A percentile compares a stretch with the other conserved stretches of the same genome.
Conservation (phyloP, 495 filamentous ascomycete genomes). For the Penicillium longicatenatum region DNA sequence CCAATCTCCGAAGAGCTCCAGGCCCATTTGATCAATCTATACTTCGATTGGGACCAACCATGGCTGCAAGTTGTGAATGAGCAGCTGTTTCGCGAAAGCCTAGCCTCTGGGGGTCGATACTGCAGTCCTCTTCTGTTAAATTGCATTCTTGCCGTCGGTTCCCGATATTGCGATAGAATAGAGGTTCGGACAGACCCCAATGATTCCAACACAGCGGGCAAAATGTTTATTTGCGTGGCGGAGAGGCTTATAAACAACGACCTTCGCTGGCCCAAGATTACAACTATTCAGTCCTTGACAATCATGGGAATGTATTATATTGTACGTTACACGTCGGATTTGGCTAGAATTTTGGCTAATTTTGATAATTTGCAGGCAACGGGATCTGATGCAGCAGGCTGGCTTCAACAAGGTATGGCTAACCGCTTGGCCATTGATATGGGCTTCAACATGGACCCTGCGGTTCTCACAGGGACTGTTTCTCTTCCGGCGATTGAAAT, state of each 20-base stretch:
- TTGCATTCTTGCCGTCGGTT: conserved; percentile 70
- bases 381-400: conserved; percentile 31
- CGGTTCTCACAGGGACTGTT: conserved; percentile 23
- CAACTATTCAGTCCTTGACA: conserved; percentile 76
- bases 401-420: conserved; percentile 34
- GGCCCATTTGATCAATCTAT: conserved; percentile 47
- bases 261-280: conserved; percentile 61
- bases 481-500: conserved; percentile 26
- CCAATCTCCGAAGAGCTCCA: conserved; percentile 23
- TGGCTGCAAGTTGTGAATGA: conserved; percentile 72
- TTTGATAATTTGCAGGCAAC: conserved; percentile 22
- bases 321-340: conserved; percentile 14
- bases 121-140: conserved; percentile 77
- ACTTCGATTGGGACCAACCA: conserved; percentile 83
- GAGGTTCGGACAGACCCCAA: conserved; percentile 61
- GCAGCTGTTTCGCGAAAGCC: conserved; percentile 70
- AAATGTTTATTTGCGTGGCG: conserved; percentile 72
- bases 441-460: conserved; percentile 34
- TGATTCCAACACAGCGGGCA: conserved; percentile 66
- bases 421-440: conserved; percentile 32
- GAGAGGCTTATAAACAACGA: conserved; percentile 56
- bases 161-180: conserved; percentile 68
- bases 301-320: conserved; percentile 58
- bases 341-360: neutral
- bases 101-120: conserved; percentile 56